Evolutionary conservation across 2,329 filamentous ascomycete species (phyloP), one percentile per base, ranked within the genome.

Genomic region (Metarhizium anisopliae): DNA sequence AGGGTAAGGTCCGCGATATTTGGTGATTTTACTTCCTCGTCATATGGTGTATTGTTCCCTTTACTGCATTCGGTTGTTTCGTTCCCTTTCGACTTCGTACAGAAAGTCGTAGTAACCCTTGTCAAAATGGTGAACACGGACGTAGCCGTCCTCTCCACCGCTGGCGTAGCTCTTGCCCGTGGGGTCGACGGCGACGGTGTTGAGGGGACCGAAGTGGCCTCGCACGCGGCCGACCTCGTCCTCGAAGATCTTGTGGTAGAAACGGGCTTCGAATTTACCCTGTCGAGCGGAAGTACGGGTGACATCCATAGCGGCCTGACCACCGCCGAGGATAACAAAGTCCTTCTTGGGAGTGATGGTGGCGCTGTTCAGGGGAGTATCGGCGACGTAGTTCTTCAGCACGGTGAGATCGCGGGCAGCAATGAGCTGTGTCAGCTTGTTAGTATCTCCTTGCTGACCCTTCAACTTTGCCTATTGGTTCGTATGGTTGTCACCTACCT

Each of bases 181-280:
- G 35, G 94, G 94, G 74, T 96, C 90, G 57, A 90, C 90, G 51
- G 94, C 92, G 64, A 99, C 90, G 60, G 94, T 96, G 81, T 99
- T 96, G 70, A 96, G 80, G 63, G 89, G 94, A 70, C 94, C 94
- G 75, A 99, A 99, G 75, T 99, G 94, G 61, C 94, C 94, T 70
- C 91, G 84, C 62, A 99, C 94, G 79, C 94, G 87, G 64, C 94
- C 94, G 68, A 97, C 93, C 79, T 99, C 94, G 74, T 99, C 93
- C 76, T 96, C 91, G 72, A 99, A 97, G 72, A 99, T 87, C 83
- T 95, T 97, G 86, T 99, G 94, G 82, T 96, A 99, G 82, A 99
- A 99, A 63, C 94, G 86, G 49, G 94, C 94, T 76, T 99, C 94
- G 79, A 99, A 99, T 78, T 97, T 97, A 77, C 94, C 94, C 80